Evolutionary conservation across 1,284 basidiomycete genomes (phyloP).

Genomic region (Moesziomyces sp.): DNA sequence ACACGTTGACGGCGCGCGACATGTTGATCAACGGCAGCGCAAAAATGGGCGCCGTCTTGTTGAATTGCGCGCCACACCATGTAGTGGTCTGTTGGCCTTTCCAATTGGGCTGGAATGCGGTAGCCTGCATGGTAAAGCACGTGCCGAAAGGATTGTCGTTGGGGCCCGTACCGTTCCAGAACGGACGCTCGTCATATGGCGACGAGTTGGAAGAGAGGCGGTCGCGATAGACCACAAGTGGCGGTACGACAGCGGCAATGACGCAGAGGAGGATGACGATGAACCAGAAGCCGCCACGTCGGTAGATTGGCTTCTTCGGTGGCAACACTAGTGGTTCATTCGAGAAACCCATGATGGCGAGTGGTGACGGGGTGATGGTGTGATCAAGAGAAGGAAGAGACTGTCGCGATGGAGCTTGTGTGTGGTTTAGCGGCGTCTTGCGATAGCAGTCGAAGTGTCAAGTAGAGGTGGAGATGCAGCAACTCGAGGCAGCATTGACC

Average conservation of each 20-base stretch:
- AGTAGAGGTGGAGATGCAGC: too few species aligned
- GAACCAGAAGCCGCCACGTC: slow-evolving; percentile 25
- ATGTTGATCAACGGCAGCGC: slow-evolving; percentile 39
- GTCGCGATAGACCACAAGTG: slow-evolving; percentile 33
- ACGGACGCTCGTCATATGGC: slow-evolving; percentile 25
- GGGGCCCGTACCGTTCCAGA: slow-evolving; percentile 48
- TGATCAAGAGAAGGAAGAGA: too few species aligned
- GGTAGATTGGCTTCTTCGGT: slow-evolving; percentile 29
- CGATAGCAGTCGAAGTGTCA: too few species aligned
- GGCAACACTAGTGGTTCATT: slow-evolving; percentile 21
- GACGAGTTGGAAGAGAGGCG: slow-evolving; percentile 8
- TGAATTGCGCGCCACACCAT: slow-evolving; percentile 46
- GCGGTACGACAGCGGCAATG: slow-evolving; percentile 32
- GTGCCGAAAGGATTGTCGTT: slow-evolving; percentile 45
- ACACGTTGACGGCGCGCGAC: slow-evolving; percentile 18
- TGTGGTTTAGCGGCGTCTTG: too few species aligned
- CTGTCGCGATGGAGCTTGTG: too few species aligned
- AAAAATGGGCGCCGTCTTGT: slow-evolving; percentile 40
- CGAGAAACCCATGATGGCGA: slow-evolving; percentile 15
- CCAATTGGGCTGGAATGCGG: slow-evolving; percentile 47
- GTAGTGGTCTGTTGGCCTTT: slow-evolving; percentile 40
- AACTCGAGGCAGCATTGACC: too few species aligned
- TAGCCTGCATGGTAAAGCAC: slow-evolving; percentile 40
- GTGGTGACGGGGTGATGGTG: too few species aligned
- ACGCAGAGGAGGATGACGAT: slow-evolving; percentile 25